Evolutionary conservation across 1,284 basidiomycete species (phyloP).

Genomic region (Mycosarcoma mackinlayi): DNA sequence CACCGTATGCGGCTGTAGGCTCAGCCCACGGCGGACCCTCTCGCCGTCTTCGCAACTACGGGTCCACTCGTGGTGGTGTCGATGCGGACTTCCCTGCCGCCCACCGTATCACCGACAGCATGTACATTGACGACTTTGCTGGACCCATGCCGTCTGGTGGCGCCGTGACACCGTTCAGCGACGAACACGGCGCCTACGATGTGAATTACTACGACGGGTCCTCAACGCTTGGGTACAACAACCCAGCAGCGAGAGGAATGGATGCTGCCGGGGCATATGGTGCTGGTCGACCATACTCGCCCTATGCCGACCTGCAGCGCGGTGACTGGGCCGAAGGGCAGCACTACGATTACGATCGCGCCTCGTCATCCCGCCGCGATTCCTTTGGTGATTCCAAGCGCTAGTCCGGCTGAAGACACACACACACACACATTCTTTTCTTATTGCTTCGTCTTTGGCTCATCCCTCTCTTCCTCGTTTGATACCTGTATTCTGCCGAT

Average conservation of each 20-base stretch:
- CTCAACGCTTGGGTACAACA: constrained; percentile 36
- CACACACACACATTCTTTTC: constrained; percentile 6
- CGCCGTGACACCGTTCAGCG: constrained; percentile 27
- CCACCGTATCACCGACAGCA: constrained; percentile 25
- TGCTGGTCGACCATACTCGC: constrained; percentile 36
- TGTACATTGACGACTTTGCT: constrained; percentile 23
- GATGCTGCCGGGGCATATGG: constrained; percentile 31
- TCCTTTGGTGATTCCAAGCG: constrained; percentile 29
- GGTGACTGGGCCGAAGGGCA: constrained; percentile 7
- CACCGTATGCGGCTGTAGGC: constrained; percentile 26
- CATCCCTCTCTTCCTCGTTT: neutral
- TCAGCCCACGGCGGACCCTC: constrained; percentile 11
- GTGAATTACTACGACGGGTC: constrained; percentile 53
- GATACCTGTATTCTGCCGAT: constrained; percentile 3
- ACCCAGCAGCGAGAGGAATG: constrained; percentile 36
- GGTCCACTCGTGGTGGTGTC: constrained; percentile 19
- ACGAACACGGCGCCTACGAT: constrained; percentile 46
- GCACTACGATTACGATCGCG: constrained; percentile 28
- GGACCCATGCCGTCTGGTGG: constrained; percentile 1
- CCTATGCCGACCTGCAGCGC: constrained; percentile 45
- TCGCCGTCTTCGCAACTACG: constrained; percentile 38
- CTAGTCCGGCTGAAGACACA: constrained; percentile 20
- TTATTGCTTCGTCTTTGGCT: neutral
- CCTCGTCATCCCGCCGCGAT: constrained; percentile 17
- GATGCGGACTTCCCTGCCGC: constrained; percentile 17